Evolutionary conservation across 169 alveolate species (phyloP).

Genomic region (Plasmodium reichenowi): DNA sequence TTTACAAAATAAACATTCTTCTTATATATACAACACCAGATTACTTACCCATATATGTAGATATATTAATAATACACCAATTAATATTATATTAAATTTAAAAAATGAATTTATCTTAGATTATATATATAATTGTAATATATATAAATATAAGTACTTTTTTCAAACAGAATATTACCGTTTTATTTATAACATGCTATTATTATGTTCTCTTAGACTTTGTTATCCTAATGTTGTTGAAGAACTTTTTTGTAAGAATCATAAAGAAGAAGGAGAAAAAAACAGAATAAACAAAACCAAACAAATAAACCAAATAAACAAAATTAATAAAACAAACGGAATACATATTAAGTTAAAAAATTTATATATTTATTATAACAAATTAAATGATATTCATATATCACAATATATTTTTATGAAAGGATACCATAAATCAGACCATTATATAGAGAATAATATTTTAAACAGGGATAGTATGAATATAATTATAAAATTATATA

Average conservation of each 20-base stretch:
- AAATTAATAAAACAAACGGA: too few relatives aligned
- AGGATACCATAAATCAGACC: not conserved
- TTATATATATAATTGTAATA: slow-evolving; percentile 61
- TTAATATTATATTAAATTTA: slow-evolving; percentile 21
- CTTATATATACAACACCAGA: slow-evolving; percentile 18
- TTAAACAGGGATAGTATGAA: not conserved
- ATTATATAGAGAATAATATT: not conserved
- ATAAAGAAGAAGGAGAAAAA: not conserved
- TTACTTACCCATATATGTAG: slow-evolving; percentile 23
- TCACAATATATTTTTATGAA: slow-evolving; percentile 12
- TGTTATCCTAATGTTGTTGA: slow-evolving; percentile 33
- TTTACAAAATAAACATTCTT: slow-evolving; percentile 61
- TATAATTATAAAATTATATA: slow-evolving; percentile 38
- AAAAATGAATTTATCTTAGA: slow-evolving; percentile 39
- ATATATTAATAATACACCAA: slow-evolving; percentile 31
- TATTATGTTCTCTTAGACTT: slow-evolving; percentile 33
- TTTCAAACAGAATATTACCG: slow-evolving; percentile 31
- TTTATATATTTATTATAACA: slow-evolving; percentile 25
- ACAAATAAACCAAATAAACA: too few relatives aligned
- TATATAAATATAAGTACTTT: slow-evolving; percentile 48
- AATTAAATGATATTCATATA: too few relatives aligned
- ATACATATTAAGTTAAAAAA: slow-evolving; percentile 28
- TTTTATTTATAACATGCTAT: slow-evolving; percentile 48
- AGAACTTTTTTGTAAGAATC: not conserved
- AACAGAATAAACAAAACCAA: not conserved